Evolutionary conservation across 176 grass and related monocot species (phyloP), one percentile per base, ranked within the genome.

Genomic region (Themeda triandra): DNA sequence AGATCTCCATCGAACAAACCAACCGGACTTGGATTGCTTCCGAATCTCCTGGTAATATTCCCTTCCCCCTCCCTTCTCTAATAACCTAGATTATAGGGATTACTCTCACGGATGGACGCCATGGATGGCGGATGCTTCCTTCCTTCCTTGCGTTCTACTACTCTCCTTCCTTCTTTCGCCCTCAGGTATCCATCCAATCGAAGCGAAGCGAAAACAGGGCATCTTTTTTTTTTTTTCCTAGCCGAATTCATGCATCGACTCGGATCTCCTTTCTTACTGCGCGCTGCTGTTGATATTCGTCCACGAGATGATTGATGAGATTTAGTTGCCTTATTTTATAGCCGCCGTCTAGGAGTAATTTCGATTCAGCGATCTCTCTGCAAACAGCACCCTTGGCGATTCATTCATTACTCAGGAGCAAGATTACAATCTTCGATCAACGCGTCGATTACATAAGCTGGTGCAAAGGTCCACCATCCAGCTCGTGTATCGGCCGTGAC

Each of bases 41-140:
- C 77, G 62, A 58, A 58, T 48, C 64, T 64, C 76, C 11, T 45
- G 77, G 76, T 79, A 79, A 79, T 39, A 29, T 29, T 31, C 25
- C 48, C 30, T 69, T 4, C 24, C 24, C 23, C 46, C 18, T 33
- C 33, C 10, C 10, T 25, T 63, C 23, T 11, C 37, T 54, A 75
- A 54, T 54, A 75, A 54, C 73, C 73, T 54, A 13, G 10, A 23
- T 33, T 12, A 21, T n/a, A n/a, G n/a, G n/a, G n/a, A n/a, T 10
- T 15, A 3, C 28, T 31, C 28, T 29, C 6, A 64, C 17, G 2
- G 5, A 21, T 23, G 42, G 44, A 46, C 44, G 44, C 44, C 28
- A 65, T 65, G 6, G 13, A 29, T 23, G 51, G 19, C 51, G 6
- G 51, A 9, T 54, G 51, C 51, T 21, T 48, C 48, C 51, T 56